Percentiles rank a stretch among this genome's conserved stretches.
These are phyloP conservation scores for Eucalyptus caleyi DNA, from an alignment of 345 rosid genomes.

Conservation along the genomic window DNA sequence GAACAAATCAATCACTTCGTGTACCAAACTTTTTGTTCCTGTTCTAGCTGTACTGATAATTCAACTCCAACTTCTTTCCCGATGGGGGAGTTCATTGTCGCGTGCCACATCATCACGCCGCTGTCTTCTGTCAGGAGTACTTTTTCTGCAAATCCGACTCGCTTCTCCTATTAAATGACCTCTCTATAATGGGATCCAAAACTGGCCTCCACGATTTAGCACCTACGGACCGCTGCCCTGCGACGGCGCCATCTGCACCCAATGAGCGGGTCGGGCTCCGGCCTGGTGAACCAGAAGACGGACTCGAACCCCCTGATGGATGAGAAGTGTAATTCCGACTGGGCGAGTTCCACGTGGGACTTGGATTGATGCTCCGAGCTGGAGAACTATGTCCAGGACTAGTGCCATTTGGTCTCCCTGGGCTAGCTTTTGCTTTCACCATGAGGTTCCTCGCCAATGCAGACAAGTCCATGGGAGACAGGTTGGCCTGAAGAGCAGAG, in stretches of 20 bases:
- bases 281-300: background rate
- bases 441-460: conserved; percentile 19
- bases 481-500: conserved; percentile 15
- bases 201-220: conserved; percentile 24
- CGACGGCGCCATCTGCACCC: background rate
- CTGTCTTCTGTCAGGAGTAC: background rate
- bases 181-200: conserved; percentile 34
- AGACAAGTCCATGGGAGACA: conserved; percentile 25
- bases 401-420: background rate
- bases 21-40: background rate
- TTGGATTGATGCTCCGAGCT: background rate
- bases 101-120: background rate
- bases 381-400: background rate
- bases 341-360: background rate
- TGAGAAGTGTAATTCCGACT: background rate
- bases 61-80: background rate
- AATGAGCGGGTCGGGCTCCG: background rate
- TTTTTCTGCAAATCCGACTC: conserved; percentile 22
- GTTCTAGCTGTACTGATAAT: background rate
- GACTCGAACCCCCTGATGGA: background rate
- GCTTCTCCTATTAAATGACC: conserved; percentile 23
- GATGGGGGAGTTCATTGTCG: background rate
- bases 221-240: background rate
- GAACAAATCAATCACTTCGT: background rate
- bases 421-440: conserved; percentile 13